Percentiles rank a stretch among this genome's conserved stretches.
These are phyloP conservation scores for Penium margaritaceum DNA, from an alignment of 139 green algal genomes.

Conservation along the genomic window DNA sequence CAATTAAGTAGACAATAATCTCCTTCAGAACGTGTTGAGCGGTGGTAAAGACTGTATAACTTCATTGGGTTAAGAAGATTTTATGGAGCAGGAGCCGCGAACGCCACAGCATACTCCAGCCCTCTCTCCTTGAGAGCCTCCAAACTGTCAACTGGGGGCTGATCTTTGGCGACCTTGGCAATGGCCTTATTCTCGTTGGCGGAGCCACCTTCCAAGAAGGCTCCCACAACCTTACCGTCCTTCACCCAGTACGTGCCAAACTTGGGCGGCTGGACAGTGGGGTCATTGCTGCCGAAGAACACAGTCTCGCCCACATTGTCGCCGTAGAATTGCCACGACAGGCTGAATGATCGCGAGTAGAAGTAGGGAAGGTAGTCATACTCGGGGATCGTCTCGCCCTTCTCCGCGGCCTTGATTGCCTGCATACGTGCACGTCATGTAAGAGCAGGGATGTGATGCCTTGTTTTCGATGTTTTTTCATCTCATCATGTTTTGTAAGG, in stretches of 20 bases:
- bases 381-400: conserved; percentile 29
- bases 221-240: conserved; percentile 69
- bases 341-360: conserved; percentile 74
- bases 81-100: no score
- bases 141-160: conserved; percentile 17
- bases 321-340: conserved; percentile 68
- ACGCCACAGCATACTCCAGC: conserved; percentile 27
- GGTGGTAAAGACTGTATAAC: no score
- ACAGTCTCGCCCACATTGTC: conserved; percentile 49
- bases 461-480: no score
- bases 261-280: conserved; percentile 49
- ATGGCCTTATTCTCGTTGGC: conserved; percentile 67
- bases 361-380: conserved; percentile 92
- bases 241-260: conserved; percentile 79
- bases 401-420: conserved; percentile 37
- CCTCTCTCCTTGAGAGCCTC: conserved; percentile 18
- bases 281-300: conserved; percentile 53
- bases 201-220: conserved; percentile 70
- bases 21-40: no score
- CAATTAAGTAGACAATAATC: no score
- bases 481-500: no score
- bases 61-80: no score
- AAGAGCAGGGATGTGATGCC: no score
- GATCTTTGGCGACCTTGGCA: conserved; percentile 52
- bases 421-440: no score